These are phyloP conservation scores for Neocallimastix lanati DNA, from an alignment of 192 early-diverging fungal species.

Conservation along the genomic window DNA sequence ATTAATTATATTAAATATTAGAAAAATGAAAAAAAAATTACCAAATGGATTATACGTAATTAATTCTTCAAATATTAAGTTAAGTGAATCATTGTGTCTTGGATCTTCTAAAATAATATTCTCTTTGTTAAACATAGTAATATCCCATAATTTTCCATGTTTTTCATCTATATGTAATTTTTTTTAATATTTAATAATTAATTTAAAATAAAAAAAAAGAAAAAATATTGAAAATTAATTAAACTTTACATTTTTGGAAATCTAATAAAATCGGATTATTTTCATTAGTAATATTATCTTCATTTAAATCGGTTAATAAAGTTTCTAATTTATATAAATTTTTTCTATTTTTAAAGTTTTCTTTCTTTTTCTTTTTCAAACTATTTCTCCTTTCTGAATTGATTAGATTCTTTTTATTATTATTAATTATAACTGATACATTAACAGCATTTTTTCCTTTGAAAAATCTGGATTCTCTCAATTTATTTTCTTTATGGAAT, in stretches of 20 bases:
- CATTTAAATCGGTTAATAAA: neutral
- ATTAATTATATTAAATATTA: no score
- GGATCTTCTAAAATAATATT: neutral
- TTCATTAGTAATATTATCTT: neutral
- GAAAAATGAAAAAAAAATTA: neutral
- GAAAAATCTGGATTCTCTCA: neutral
- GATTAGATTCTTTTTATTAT: neutral
- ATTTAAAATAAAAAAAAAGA: no score
- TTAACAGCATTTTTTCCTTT: neutral
- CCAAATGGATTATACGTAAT: neutral
- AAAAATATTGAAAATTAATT: no score
- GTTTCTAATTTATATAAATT: neutral
- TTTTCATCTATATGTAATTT: no score
- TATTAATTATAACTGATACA: neutral
- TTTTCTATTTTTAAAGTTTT: neutral
- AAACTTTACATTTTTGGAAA: neutral
- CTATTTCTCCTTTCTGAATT: neutral
- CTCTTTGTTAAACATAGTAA: neutral
- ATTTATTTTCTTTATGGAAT: neutral
- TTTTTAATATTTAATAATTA: no score
- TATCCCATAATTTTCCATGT: neutral
- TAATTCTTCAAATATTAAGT: neutral
- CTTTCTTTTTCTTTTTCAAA: neutral
- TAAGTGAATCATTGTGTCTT: neutral
- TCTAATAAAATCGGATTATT: neutral